Conservation (phyloP, 208 protist genomes). For the Naegleria lovaniensis region DNA sequence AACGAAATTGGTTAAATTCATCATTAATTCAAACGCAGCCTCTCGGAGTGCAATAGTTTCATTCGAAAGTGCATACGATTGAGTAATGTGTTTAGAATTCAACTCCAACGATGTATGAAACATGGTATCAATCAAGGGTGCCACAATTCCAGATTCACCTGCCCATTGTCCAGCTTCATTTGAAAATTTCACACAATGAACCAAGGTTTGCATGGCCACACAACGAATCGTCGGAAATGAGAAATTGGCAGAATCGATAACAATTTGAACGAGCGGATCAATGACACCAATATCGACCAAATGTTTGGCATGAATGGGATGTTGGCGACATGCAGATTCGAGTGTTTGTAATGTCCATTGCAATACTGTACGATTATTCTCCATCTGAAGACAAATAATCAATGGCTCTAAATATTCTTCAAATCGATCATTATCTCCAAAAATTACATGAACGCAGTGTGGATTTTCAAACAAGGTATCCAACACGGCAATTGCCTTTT, state of each 20-base stretch:
- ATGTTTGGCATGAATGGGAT: background rate
- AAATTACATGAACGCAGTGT: background rate
- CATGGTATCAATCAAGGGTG: background rate
- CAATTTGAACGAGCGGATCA: background rate
- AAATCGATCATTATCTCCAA: background rate
- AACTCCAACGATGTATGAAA: background rate
- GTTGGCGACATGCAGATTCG: background rate
- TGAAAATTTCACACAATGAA: background rate
- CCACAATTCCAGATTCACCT: background rate
- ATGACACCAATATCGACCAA: background rate
- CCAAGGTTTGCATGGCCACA: background rate
- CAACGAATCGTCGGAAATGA: background rate
- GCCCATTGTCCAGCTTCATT: background rate
- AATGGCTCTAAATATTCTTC: slow-evolving; percentile 1
- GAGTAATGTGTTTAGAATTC: background rate
- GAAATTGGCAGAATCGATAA: background rate
- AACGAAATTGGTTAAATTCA: background rate
- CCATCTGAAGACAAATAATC: background rate
- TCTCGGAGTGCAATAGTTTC: background rate
- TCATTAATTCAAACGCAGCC: background rate
- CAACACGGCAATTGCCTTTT: background rate
- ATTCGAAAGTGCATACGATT: background rate
- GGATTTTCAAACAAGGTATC: background rate
- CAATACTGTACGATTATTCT: background rate
- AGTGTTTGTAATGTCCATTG: background rate